Evolutionary conservation across 805 yeast species (phyloP), one percentile per base, ranked within the genome.

Genomic region (Yarrowia porcina): DNA sequence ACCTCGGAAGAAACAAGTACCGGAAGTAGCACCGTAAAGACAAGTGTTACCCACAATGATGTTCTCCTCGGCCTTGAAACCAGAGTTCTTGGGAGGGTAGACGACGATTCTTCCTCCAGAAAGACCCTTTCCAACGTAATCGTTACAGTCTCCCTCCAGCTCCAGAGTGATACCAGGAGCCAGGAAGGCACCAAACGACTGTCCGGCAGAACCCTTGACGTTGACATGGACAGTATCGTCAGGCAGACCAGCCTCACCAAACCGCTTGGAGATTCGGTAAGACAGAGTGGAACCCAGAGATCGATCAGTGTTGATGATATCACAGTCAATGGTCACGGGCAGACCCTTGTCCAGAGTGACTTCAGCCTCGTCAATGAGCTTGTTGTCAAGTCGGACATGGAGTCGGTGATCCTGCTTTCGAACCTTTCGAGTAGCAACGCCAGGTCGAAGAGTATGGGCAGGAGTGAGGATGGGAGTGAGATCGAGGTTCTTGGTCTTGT

Each of bases 11-110:
- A 89, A 93, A 9, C 97, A 96, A 66, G 88, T 77, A 75, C 99
- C 99, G 27, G 94, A 84, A 15, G 98, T 94, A 28, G 99, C 98
- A 77, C 99, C 99, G 73, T 93, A 93, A 78, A 93, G 84, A 76
- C 97, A 94, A 44, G 97, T 93, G 81, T 93, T 93, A 78, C 99
- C 99, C 66, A 93, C 88, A 73, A 93, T 87, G 68, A 92, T 93
- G 78, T 93, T 96, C 75, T 93, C 98, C 76, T 91, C 97, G 60
- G 97, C 93, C 76, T 89, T 90, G 82, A 92, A 92, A 28, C 78
- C 79, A 23, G 97, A 85, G 68, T 80, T 85, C 71, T 83, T 83
- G 69, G 97, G 97, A 64, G 99, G 99, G 77, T 87, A 93, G 66
- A 94, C 90, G 71, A 92, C 84, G 65, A 93, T 73, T 71, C 96